Conservation (phyloP, 306 rosid genomes). For the Ormosia emarginata region DNA sequence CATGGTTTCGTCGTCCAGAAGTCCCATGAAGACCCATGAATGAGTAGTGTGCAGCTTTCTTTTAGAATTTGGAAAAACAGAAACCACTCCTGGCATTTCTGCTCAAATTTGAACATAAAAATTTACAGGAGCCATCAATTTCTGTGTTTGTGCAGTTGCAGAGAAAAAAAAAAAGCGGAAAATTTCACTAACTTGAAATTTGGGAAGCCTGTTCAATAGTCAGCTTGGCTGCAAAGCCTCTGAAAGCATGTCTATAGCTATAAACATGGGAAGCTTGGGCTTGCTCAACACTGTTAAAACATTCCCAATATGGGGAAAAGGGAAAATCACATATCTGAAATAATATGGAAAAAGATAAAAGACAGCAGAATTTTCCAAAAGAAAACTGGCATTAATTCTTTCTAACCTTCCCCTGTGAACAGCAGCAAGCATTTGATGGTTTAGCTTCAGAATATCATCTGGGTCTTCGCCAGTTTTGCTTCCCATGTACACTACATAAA, state of each 20-base stretch:
- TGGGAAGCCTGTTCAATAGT: conserved; percentile 59
- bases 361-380: not conserved
- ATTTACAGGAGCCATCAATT: not conserved
- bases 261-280: conserved; percentile 64
- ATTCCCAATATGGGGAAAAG: not conserved
- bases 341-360: not conserved
- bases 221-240: conserved; percentile 78
- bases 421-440: conserved; percentile 63
- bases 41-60: conserved; percentile 76
- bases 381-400: not conserved
- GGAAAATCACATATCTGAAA: not conserved
- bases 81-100: conserved; percentile 71
- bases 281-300: conserved; percentile 51
- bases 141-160: not conserved
- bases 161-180: not conserved
- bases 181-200: conserved; percentile 42
- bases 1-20: conserved; percentile 48
- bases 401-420: conserved; percentile 66
- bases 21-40: conserved; percentile 86
- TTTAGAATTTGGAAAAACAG: conserved; percentile 69
- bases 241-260: conserved; percentile 73
- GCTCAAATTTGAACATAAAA: conserved; percentile 28
- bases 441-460: conserved; percentile 48
- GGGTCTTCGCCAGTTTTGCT: conserved; percentile 56
- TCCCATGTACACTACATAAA: conserved; percentile 81